A percentile compares a stretch with the other conserved stretches of the same genome.
Conservation (phyloP, 441 rosid genomes). For the Sinapis alba region DNA sequence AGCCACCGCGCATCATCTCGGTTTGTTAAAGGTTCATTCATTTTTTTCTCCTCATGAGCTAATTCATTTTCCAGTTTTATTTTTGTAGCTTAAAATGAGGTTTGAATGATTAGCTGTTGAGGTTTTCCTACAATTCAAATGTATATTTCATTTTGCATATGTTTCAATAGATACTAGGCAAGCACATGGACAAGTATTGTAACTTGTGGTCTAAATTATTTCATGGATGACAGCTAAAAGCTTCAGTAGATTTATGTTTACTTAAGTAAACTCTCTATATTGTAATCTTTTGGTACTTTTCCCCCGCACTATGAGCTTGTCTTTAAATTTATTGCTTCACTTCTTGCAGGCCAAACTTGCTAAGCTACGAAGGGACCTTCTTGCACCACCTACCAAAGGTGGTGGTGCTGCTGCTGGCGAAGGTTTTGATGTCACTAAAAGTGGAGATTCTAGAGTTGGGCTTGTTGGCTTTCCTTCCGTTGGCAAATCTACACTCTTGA, state of each 20-base stretch:
- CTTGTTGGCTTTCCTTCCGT: conserved; percentile 96
- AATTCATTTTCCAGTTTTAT: not conserved
- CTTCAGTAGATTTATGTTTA: not conserved
- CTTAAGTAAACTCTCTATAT: not conserved
- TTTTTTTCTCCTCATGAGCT: not conserved
- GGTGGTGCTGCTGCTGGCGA: conserved; percentile 86
- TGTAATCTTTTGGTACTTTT: not conserved
- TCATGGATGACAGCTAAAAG: not conserved
- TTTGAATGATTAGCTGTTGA: not conserved
- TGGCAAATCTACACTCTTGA: conserved; percentile 94
- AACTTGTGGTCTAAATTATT: not conserved
- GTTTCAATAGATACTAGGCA: not conserved
- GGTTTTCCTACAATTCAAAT: not conserved
- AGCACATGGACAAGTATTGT: not conserved
- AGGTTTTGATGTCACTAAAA: conserved; percentile 97
- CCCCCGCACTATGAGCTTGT: not conserved
- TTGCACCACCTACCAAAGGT: conserved; percentile 91
- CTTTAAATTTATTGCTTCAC: not conserved
- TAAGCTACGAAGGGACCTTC: conserved; percentile 90
- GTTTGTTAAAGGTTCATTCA: not conserved
- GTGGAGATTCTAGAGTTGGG: conserved; percentile 98
- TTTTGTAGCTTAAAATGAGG: not conserved
- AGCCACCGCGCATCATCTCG: not conserved
- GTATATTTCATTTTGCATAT: not conserved
- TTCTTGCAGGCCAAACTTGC: conserved; percentile 86